Base-by-base conservation (phyloP, 2,329 filamentous ascomycete species). In the Fusarium nodosum region DNA sequence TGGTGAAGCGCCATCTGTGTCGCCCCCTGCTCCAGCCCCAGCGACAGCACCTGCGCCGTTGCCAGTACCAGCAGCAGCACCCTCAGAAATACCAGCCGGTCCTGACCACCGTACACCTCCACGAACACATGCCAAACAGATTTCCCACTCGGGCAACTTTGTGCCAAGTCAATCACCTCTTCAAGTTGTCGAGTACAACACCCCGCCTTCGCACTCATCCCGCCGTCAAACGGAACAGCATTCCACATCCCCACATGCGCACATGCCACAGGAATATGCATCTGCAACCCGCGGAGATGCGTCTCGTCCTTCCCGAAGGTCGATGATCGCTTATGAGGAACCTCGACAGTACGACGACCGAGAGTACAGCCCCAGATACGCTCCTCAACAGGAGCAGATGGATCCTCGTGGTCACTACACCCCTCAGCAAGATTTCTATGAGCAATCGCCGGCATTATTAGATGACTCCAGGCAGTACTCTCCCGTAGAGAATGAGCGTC, bases 101-200 rank as follows among this genome's bases (percentile, higher is more conserved):
- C 77, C 79, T 22, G 84, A 86, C 42, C 81, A 82, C 13, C 83
- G 84, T 60, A 83, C 83, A 10, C 83, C 85, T 9, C 79, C 83
- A 31, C 82, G 86, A 59, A 75, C 80, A 13, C 84, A 86, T 45
- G 81, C 82, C 10, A 84, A 80, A 54, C 76, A 78, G 53, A 50
- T 64, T 11, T 77, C 76, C 46, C 80, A 82, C 18, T 66, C 68
- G 7, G 72, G 77, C 22, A 76, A 75, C 6, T 84, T 82, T 65
- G 75, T 84, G n/a, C 78, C 84, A 10, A 84, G 77, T 20, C 86
- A 88, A 62, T 84, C 86, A n/a, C 84, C 86, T 20, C 73, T 86
- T 30, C 86, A 88, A 71, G 78, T 79, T 50, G 73, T 83, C 13
- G 87, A 90, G 68, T 86, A 88, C 72, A 80, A 75, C 57, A 81